phyloP scores from a whole-genome alignment of 2,329 filamentous ascomycete genomes.

The Pestalotiopsis fici region DNA sequence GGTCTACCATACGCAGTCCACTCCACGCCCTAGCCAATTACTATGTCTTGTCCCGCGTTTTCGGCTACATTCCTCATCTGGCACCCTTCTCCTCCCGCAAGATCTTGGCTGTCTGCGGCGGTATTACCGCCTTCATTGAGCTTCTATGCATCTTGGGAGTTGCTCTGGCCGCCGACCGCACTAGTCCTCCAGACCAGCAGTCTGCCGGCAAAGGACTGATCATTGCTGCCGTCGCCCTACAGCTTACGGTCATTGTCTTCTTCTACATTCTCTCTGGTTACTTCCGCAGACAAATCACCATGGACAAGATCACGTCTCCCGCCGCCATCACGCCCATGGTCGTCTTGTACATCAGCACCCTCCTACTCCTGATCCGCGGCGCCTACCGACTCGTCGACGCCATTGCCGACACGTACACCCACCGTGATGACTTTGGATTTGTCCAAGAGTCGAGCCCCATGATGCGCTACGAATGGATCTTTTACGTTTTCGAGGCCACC shows the following conservation, averaged over 20 bases:
- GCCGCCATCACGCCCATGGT: slow-evolving; percentile 2
- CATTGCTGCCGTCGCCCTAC: background rate
- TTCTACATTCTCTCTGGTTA: background rate
- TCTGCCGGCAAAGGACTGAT: background rate
- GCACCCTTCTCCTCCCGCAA: slow-evolving; percentile 50
- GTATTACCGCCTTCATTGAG: slow-evolving; percentile 38
- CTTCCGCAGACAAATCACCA: background rate
- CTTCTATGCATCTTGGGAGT: slow-evolving; percentile 34
- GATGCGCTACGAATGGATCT: slow-evolving; percentile 44
- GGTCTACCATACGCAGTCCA: slow-evolving; percentile 29
- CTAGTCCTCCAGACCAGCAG: background rate
- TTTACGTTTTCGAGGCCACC: slow-evolving; percentile 43
- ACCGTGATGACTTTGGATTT: slow-evolving; percentile 28
- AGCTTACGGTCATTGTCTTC: background rate
- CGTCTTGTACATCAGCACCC: slow-evolving; percentile 34
- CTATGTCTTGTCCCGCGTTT: slow-evolving; percentile 58
- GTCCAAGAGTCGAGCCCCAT: slow-evolving; percentile 29
- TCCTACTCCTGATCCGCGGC: slow-evolving; percentile 41
- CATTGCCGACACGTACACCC: slow-evolving; percentile 35
- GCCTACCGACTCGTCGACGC: slow-evolving; percentile 44
- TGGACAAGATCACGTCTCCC: background rate
- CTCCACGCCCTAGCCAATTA: slow-evolving; percentile 64
- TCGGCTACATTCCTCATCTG: slow-evolving; percentile 62
- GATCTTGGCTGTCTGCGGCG: slow-evolving; percentile 47
- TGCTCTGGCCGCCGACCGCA: background rate